Evolutionary conservation across 2,329 filamentous ascomycete species (phyloP).

Genomic region (Pseudopyrenochaeta lycopersici): DNA sequence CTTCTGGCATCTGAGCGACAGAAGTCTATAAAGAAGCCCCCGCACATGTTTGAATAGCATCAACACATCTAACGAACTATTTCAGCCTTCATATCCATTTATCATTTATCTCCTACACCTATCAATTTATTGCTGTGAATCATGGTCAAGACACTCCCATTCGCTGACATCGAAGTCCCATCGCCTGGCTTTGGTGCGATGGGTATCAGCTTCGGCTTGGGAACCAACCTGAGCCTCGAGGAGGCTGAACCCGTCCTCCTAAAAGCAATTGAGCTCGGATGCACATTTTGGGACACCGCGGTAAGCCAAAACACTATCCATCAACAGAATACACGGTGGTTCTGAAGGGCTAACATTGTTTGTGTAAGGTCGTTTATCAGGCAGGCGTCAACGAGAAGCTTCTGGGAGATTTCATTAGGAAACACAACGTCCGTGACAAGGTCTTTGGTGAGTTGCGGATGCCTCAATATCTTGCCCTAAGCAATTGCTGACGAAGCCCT

Average conservation of each 20-base stretch:
- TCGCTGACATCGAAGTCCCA: slow-evolving; percentile 51
- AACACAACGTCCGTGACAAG: slow-evolving; percentile 35
- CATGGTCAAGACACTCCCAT: slow-evolving; percentile 33
- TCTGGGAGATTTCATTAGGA: slow-evolving; percentile 36
- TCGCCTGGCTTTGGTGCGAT: slow-evolving; percentile 65
- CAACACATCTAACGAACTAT: no score
- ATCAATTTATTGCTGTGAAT: neutral
- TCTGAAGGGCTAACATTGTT: slow-evolving; percentile 1
- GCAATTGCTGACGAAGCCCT: neutral
- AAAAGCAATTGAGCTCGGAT: slow-evolving; percentile 59
- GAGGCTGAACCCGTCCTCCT: slow-evolving; percentile 61
- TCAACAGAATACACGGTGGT: neutral
- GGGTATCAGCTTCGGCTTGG: slow-evolving; percentile 59
- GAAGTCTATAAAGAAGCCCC: no score
- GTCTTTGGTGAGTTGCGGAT: slow-evolving; percentile 21
- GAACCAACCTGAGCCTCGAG: slow-evolving; percentile 50
- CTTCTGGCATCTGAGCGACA: no score
- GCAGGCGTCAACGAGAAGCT: slow-evolving; percentile 39
- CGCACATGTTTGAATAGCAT: no score
- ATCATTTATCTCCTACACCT: no score
- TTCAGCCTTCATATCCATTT: no score
- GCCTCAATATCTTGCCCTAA: neutral
- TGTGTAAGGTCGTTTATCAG: slow-evolving; percentile 18
- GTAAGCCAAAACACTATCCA: neutral
- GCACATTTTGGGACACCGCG: slow-evolving; percentile 62